phyloP scores from a whole-genome alignment of 225 moss, liverwort and hornwort genomes.

The Pseudisothecium myosuroides region DNA sequence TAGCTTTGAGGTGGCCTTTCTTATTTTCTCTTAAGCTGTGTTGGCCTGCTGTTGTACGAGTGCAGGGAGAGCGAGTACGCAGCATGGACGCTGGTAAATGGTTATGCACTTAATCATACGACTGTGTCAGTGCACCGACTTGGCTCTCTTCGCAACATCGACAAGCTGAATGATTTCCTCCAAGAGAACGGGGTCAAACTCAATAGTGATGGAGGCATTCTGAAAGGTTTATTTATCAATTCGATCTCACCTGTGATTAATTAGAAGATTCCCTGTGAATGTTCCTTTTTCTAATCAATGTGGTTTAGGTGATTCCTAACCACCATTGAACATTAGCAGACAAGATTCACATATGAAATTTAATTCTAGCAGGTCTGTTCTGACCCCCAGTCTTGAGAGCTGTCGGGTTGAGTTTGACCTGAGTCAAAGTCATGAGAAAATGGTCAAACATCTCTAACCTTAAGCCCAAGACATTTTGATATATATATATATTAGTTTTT shows the following conservation, averaged over 20 bases:
- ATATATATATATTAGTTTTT: no score
- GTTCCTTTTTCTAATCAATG: background rate
- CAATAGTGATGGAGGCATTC: constrained; percentile 82
- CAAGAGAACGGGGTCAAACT: constrained; percentile 79
- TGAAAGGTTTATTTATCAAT: constrained; percentile 45
- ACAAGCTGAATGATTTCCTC: constrained; percentile 65
- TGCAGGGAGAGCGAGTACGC: constrained; percentile 95
- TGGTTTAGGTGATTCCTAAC: background rate
- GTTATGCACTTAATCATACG: constrained; percentile 83
- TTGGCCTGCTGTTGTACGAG: background rate
- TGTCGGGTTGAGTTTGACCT: background rate
- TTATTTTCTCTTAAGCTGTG: background rate
- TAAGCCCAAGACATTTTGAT: no score
- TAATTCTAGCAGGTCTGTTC: background rate
- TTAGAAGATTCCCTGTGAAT: background rate
- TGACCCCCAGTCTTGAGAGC: background rate
- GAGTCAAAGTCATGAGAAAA: background rate
- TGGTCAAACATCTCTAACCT: background rate
- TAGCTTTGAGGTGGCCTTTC: background rate
- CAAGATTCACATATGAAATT: background rate
- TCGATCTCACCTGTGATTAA: background rate
- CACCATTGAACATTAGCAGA: background rate
- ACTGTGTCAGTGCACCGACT: constrained; percentile 97
- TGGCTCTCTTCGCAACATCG: constrained; percentile 44
- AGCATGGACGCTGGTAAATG: constrained; percentile 95